Evolutionary conservation across 768 basidiomycete species (phyloP), one percentile per base, ranked within the genome.

Genomic region (Mycena rosella): DNA sequence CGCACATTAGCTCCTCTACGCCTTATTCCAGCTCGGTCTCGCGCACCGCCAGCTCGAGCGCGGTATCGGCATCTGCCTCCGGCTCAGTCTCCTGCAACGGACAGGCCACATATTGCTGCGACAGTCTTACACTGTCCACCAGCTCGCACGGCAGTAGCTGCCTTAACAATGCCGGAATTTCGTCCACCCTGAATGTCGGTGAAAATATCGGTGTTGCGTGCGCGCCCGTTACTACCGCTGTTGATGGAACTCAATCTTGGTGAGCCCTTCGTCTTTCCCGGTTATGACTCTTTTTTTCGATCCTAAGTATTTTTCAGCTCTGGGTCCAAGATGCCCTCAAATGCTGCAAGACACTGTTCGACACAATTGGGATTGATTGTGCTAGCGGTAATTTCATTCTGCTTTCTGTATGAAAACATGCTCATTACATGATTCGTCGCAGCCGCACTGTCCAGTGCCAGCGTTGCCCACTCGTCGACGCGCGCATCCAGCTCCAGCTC

Each of bases 201-300:
- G 27, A 63, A 10, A 38, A 34, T 24, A 63, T 63, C 15, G 62
- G 62, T 36, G 24, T 63, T 26, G 29, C 5, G 8, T 55, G 62
- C 45, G 62, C 55, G 0, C 42, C 54, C 13, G 30, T 40, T 11
- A 63, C 42, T 10, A 54, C 53, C 7, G 53, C 42, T n/a, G 26
- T 22, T 9, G 27, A 55, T 18, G 62, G 62, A 27, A 27, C 32
- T 11, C 53, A 63, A 30, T 52, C 61, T 7, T 63, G 61, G 61
- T 63, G 45, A 15, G 61, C 5, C 32, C 32, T 34, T 11, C 32
- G 32, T 34, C 32, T n/a, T n/a, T n/a, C 32, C 32, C 36, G 45
- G 22, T n/a, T n/a, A n/a, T n/a, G n/a, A n/a, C 18, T 38, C 20
- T n/a, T 7, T 27, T 52, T 40, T 22, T 36, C 42, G 18, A 40